These are phyloP conservation scores for Lantana camara DNA, from an alignment of 257 asterid genomes.

Conservation along the genomic window DNA sequence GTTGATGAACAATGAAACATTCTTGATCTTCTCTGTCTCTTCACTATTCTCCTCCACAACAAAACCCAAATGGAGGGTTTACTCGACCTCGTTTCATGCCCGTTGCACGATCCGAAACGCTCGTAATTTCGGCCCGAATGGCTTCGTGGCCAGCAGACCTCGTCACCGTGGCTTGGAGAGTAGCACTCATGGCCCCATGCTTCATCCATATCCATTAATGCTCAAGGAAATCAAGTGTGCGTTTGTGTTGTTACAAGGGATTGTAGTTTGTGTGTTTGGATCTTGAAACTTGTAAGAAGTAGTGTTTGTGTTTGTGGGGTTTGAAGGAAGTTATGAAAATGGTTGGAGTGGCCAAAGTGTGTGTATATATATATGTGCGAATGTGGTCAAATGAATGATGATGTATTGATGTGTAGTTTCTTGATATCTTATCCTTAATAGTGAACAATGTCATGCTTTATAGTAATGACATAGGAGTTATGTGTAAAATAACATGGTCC, in stretches of 20 bases:
- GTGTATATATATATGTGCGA: not conserved
- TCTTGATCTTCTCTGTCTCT: conserved; percentile 56
- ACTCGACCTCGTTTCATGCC: conserved; percentile 36
- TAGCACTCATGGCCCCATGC: conserved; percentile 23
- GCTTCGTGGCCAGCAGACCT: conserved; percentile 41
- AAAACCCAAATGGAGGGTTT: conserved; percentile 47
- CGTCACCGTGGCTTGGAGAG: conserved; percentile 16
- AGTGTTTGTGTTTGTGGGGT: conserved; percentile 5
- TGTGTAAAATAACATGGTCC: conserved; percentile 24
- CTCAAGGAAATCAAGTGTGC: not conserved
- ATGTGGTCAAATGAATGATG: conserved; percentile 5
- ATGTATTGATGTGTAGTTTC: conserved; percentile 14
- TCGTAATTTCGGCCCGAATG: conserved; percentile 39
- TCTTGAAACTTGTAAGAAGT: not conserved
- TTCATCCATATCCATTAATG: conserved; percentile 38
- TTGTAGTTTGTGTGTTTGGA: not conserved
- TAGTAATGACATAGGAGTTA: not conserved
- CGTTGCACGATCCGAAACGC: conserved; percentile 28
- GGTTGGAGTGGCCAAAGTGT: conserved; percentile 10
- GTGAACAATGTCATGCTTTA: conserved; percentile 11
- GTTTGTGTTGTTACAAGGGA: not conserved
- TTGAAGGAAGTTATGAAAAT: not conserved
- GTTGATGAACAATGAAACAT: conserved; percentile 23
- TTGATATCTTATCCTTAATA: not conserved
- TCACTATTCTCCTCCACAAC: conserved; percentile 62